Evolutionary conservation across 306 rosid species (phyloP).

Genomic region (Cucumis cinereus): DNA sequence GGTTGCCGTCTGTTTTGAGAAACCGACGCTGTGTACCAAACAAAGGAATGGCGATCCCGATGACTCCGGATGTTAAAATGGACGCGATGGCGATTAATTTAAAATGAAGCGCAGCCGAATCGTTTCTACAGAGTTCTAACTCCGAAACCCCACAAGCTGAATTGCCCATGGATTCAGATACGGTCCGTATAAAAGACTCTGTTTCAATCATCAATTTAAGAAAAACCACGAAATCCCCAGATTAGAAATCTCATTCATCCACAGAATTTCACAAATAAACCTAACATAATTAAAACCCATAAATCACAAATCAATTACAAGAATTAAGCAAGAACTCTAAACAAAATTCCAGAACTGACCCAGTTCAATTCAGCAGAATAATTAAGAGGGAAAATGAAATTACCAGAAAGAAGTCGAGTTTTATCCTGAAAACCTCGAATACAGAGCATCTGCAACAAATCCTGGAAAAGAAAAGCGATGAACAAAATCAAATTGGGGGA

Average conservation of each 20-base stretch:
- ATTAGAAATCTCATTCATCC: background rate
- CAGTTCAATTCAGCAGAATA: background rate
- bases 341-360: background rate
- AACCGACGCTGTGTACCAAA: slow-evolving; percentile 41
- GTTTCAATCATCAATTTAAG: background rate
- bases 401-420: slow-evolving; percentile 38
- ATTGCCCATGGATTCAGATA: slow-evolving; percentile 41
- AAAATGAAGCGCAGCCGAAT: slow-evolving; percentile 47
- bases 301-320: background rate
- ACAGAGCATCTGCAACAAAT: slow-evolving; percentile 45
- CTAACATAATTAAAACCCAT: background rate
- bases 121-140: slow-evolving; percentile 47
- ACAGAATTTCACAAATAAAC: slow-evolving; percentile 14
- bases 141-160: slow-evolving; percentile 33
- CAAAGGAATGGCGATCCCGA: slow-evolving; percentile 66
- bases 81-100: slow-evolving; percentile 65
- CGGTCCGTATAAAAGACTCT: slow-evolving; percentile 23
- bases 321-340: background rate
- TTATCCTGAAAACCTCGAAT: slow-evolving; percentile 17
- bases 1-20: slow-evolving; percentile 61
- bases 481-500: background rate
- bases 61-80: slow-evolving; percentile 51
- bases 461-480: slow-evolving; percentile 19
- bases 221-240: background rate
- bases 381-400: background rate